Base-by-base conservation (phyloP, 345 rosid genomes). In the Ceriops decandra region DNA sequence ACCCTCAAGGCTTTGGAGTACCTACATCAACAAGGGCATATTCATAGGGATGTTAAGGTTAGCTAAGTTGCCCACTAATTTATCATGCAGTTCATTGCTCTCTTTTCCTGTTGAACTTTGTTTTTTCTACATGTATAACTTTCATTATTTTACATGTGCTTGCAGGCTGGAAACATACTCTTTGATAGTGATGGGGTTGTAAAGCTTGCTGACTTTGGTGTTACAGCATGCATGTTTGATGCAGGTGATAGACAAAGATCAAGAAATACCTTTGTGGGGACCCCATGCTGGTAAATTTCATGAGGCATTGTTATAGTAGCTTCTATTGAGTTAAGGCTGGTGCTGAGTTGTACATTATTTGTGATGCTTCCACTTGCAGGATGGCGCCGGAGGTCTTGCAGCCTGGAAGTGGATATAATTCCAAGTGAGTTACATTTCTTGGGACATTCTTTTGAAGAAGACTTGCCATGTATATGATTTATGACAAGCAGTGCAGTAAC, bases 331-430 rank as follows among this genome's bases (percentile, higher is more conserved):
- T 52, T n/a, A 56, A 52, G 58, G 19, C 58, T 60, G 66, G 17
- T 57, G 30, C 54, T 58, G 16, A 6, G 59, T 11, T 62, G 17
- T 42, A 11, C 49, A 21, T 19, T 52, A 13, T 28, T 17, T 20
- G 52, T 21, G 51, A 56, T 67, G 56, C 56, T 61, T 74, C 54
- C 32, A 61, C 71, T 75, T 78, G 64, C 85, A 95, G 99, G 99
- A 95, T 92, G 97, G 99, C 99, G 52, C 99, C 98, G 0, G 99
- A 95, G 82, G 99, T 95, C 36, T 79, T 95, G 81, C 99, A 95
- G 88, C 98, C 93, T 24, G 97, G 95, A 74, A 86, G 91, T 76
- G 98, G 99, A 82, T 95, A 95, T 74, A 86, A 95, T 85, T 92
- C 92, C 74, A 95, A 92, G 99, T 95, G 72, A 82, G 99, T 83